Percentiles rank a stretch among this genome's conserved stretches.
phyloP scores from a whole-genome alignment of 164 flowering plant genomes.

The Umbilicus rupestris region DNA sequence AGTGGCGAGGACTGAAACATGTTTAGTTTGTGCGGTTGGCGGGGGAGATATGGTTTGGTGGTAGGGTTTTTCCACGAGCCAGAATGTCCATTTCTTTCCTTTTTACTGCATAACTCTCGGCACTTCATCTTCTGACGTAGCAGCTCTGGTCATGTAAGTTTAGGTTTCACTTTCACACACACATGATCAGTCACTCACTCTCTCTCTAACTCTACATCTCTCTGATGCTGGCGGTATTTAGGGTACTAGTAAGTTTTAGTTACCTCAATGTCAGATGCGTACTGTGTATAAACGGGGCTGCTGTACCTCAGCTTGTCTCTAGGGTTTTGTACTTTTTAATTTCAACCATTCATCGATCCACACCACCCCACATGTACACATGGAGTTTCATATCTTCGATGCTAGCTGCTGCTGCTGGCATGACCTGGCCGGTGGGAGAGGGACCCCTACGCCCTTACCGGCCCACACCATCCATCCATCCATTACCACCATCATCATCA shows the following conservation, averaged over 20 bases:
- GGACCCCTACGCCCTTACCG: neutral
- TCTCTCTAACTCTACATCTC: neutral
- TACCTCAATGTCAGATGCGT: no score
- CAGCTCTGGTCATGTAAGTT: neutral
- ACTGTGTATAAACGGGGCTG: neutral
- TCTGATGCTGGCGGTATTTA: neutral
- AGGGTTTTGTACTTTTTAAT: neutral
- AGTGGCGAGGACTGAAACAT: neutral
- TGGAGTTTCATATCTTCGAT: neutral
- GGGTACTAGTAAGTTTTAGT: neutral
- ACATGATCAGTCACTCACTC: constrained; percentile 4
- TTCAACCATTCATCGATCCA: neutral
- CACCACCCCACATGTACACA: neutral
- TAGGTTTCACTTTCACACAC: neutral
- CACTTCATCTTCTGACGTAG: neutral
- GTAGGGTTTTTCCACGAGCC: neutral
- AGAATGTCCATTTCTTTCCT: constrained; percentile 1
- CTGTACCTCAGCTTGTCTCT: neutral
- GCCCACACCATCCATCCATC: neutral
- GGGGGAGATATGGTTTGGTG: neutral
- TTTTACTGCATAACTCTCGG: neutral
- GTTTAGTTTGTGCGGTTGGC: neutral
- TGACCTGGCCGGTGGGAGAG: neutral
- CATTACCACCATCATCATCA: no score
- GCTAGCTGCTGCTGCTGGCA: neutral